Base-by-base conservation (phyloP, 164 flowering plant species). In the Aristolochia fimbriata region DNA sequence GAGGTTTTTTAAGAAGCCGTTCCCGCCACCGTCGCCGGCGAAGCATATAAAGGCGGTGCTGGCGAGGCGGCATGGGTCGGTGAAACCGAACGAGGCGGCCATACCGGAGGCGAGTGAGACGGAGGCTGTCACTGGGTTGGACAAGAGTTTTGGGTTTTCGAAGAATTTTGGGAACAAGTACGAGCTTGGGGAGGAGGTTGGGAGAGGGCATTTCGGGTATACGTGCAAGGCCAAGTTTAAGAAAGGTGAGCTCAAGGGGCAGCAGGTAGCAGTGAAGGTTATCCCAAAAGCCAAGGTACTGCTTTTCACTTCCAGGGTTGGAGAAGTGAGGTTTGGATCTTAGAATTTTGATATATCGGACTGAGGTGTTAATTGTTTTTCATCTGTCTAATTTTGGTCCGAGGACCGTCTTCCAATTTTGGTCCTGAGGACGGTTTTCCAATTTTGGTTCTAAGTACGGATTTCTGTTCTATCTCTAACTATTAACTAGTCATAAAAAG, bases 11-110 rank as follows among this genome's bases (percentile, higher is more conserved):
- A 74, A 68, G 74, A 49, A 81, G 54, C 85, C 92, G 15, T 90
- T 90, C 64, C 92, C 91, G 14, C 96, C 96, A 2, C 96, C 96
- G 25, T 91, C 97, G 21, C 96, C 97, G 50, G 97, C 97, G 30
- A 91, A 88, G 78, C 97, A 91, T 47, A 88, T 91, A 5, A 60
- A 74, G 55, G 84, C 90, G 2, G 74, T 80, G 63, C 71, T 84
- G 47, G 91, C 88, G 16, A 68, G 90, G 68, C 75, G 97, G 61
- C 88, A 88, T 33, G 96, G 96, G 17, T 74, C 84, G 22, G 90
- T 82, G 74, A 86, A 86, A 81, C 89, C 88, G 23, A 84, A 86
- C 54, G 88, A 70, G 71, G 83, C 82, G 23, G 60, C 89, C 25
- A 83, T 85, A 16, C 88, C 96, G 30, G 93, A 85, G 64, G 91